Base-by-base conservation (phyloP, 2,329 filamentous ascomycete genomes). In the Cylindrodendrum hubeiense region DNA sequence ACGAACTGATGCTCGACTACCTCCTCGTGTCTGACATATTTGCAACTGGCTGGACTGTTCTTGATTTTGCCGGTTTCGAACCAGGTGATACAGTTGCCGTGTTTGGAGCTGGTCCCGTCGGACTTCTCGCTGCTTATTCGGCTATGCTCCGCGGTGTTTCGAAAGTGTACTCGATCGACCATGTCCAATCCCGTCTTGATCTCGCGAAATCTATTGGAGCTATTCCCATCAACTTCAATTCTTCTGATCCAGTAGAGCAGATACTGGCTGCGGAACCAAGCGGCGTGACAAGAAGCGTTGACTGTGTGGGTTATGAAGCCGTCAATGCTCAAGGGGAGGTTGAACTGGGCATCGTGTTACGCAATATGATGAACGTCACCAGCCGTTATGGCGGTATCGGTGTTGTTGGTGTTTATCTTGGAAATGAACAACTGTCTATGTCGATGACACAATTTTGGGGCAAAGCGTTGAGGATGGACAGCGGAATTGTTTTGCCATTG, bases 111-210 rank as follows among this genome's bases (percentile, higher is more conserved):
- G 57, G 57, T 12, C 57, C 57, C 7, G 57, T 60, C 21, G 57
- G 57, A 9, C 46, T 52, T 12, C 19, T 60, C 26, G 57, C 57
- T n/a, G 49, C 37, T n/a, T 51, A 52, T 4, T 60, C 57, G 43
- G 57, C 57, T n/a, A 24, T 43, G 22, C 49, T 60, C n/a, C 57
- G 57, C 37, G 47, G 57, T 24, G 57, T 47, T 26, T 60, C 57
- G 8, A 52, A 30, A 12, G 49, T 60, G 9, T 60, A 60, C 37
- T n/a, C 37, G 3, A 30, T 60, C n/a, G 57, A 60, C 37, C 41
- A 43, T 26, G 39, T 60, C 10, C 57, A 51, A 21, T 37, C 41
- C 24, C 57, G 57, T n/a, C 49, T 60, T 21, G 26, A 51, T 30
- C 15, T 46, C 7, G 57, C 57, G 12, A 47, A 26, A 21, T 30